Evolutionary conservation across 164 flowering plant genomes (phyloP).

Genomic region (Pachysandra terminalis): DNA sequence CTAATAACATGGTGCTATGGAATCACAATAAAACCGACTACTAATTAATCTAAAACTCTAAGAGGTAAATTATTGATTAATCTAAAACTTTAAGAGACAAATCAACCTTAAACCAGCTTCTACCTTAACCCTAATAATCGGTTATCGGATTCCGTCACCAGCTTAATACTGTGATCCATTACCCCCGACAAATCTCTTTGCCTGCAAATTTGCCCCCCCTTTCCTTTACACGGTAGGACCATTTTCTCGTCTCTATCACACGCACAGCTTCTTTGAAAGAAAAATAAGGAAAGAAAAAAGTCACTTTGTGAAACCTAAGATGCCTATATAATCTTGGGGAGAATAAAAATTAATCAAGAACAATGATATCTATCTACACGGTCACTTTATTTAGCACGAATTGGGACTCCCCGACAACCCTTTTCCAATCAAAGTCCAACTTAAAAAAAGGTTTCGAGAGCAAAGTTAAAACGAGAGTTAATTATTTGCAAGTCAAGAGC

Average conservation of each 20-base stretch:
- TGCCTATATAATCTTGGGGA: background rate
- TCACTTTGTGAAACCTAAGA: slow-evolving; percentile 2
- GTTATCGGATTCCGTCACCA: too few relatives aligned
- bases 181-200: slow-evolving; percentile 25
- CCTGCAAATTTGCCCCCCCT: slow-evolving; percentile 40
- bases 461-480: slow-evolving; percentile 13
- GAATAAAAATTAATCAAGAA: too few relatives aligned
- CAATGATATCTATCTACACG: slow-evolving; percentile 24
- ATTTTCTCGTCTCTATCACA: slow-evolving; percentile 25
- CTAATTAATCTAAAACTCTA: too few relatives aligned
- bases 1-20: too few relatives aligned
- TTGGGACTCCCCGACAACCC: slow-evolving; percentile 13
- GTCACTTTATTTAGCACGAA: slow-evolving; percentile 20
- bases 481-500: slow-evolving; percentile 14
- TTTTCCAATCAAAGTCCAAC: slow-evolving; percentile 43
- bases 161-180: slow-evolving; percentile 53
- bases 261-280: background rate
- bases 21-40: too few relatives aligned
- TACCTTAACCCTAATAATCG: too few relatives aligned
- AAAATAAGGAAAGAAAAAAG: slow-evolving; percentile 1
- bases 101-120: too few relatives aligned
- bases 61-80: too few relatives aligned
- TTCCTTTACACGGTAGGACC: slow-evolving; percentile 46
- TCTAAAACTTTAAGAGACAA: too few relatives aligned
- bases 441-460: slow-evolving; percentile 38